Evolutionary conservation across 2,329 filamentous ascomycete genomes (phyloP), one percentile per base, ranked within the genome.

Genomic region (Fusarium equiseti): DNA sequence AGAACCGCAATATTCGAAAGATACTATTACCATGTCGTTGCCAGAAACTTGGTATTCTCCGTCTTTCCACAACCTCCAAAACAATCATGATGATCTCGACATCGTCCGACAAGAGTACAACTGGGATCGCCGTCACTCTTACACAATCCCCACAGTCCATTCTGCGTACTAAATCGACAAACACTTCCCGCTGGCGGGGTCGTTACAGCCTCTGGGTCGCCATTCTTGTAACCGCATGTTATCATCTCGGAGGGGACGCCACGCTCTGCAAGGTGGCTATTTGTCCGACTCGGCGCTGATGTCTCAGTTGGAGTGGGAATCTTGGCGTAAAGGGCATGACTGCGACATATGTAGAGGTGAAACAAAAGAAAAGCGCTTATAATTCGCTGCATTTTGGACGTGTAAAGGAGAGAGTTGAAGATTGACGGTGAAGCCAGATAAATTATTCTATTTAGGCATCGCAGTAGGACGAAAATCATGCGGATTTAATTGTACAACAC

Each of bases 141-240:
- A 54, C 80, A 83, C 67, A 81, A 79, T 0, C 78, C 79, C 79
- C 78, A 82, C 6, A 82, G 66, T 0, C 74, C 77, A 48, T 79
- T 72, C 18, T 63, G 29, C 3, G 76, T 74, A 48, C 81, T 79
- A 6, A 82, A 70, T 5, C 77, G 77, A 59, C 78, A 82, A 59
- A 79, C 73, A 48, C 70, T 81, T 0, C 79, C 81, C 0, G 64
- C 31, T 15, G 77, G 64, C 5, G 79, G 79, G 0, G 76, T 79
- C 11, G 78, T 73, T 2, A 68, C 58, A 9, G 62, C 51, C 7
- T 67, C 42, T 0, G 75, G 59, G 20, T 81, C 68, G 8, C 80
- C 81, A 20, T 76, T 63, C 8, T 71, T 35, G 49, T 74, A 79
- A 18, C 79, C 74, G 45, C 79, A 79, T 2, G 74, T 76, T n/a